Base-by-base conservation (phyloP, 2,329 filamentous ascomycete species). In the Balansia obtecta region DNA sequence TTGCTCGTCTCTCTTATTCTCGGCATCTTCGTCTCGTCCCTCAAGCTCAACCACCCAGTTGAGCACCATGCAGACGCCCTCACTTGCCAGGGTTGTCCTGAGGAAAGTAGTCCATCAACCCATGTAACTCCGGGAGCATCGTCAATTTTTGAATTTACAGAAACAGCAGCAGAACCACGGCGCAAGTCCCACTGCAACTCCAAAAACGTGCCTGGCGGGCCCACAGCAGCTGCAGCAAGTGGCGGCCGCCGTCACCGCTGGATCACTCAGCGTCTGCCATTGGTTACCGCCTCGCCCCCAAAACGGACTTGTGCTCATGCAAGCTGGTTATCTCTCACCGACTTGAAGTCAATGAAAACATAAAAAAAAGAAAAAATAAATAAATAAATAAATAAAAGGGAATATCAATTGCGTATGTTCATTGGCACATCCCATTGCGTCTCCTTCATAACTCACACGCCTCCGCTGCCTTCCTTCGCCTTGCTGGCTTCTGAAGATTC, bases 171-270 rank as follows among this genome's bases (percentile, higher is more conserved):
- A 34, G 2, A 15, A 45, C 22, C 7, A 10, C 22, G 12, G 12
- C 20, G 42, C 18, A 42, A 6, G 6, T 15, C 34, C 42, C 33
- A 32, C 41, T 46, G 45, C 39, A 43, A 45, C 51, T 22, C 18
- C 16, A 34, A 50, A 48, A 52, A 52, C 48, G 51, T 52, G 51
- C 41, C 47, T 48, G 51, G 37, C 45, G 45, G 27, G 27, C 49
- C 48, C 51, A 52, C 51, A 39, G 34, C 47, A 48, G 44, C 38
- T 40, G 39, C 47, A 50, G 30, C 48, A 48, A 40, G 39, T 15
- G 34, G 33, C 40, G 46, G 32, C 51, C 51, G 50, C 51, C 49
- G 55, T 57, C 55, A 57, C 55, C 55, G 55, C 55, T 52, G 48
- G 48, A 49, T 56, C 34, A 48, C 49, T 50, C 46, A 38, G 48